Base-by-base conservation (phyloP, 208 protist species). In the Trypanosoma mega region DNA sequence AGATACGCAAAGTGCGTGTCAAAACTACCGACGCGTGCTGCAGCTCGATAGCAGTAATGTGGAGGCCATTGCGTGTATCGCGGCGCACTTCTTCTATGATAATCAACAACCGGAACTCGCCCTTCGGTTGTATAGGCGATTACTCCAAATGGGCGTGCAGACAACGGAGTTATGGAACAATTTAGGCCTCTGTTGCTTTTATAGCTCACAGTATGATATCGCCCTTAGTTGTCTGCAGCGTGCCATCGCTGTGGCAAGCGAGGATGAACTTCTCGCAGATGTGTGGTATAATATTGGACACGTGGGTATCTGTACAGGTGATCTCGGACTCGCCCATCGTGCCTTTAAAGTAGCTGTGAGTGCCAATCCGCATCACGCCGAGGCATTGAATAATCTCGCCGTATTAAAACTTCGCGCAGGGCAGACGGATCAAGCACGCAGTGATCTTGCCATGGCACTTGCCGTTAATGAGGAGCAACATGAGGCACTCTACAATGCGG, bases 231-330 rank as follows among this genome's bases (percentile, higher is more conserved):
- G 93, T 68, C 88, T 98, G 29, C 90, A 97, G 54, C 74, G 82
- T 5, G 93, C 92, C 16, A 55, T 97, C 21, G 57, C 66, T n/a
- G 58, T 83, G 18, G 84, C 86, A 50, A 58, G 60, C 21, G 83
- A 96, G 20, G 83, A 91, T 51, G 68, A 74, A 21, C 58, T 79
- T 57, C 68, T 74, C 14, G 79, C 93, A 6, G 92, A 98, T 63
- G 74, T 97, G 23, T 98, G 93, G 93, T 98, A 97, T 76, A 98
- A 98, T 74, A 89, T 98, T 59, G 93, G 94, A 6, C 93, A 98
- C 63, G 76, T 98, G 16, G 93, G 90, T 3, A 86, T 98, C 56
- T 77, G 85, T 18, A 81, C 98, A 27, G 96, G 97, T 39, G 96
- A 98, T 63, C 43, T 87, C 0, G 44, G 37, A 16, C 78, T 98